Conservation (phyloP, 768 basidiomycete species). For the Asterophora parasitica region DNA sequence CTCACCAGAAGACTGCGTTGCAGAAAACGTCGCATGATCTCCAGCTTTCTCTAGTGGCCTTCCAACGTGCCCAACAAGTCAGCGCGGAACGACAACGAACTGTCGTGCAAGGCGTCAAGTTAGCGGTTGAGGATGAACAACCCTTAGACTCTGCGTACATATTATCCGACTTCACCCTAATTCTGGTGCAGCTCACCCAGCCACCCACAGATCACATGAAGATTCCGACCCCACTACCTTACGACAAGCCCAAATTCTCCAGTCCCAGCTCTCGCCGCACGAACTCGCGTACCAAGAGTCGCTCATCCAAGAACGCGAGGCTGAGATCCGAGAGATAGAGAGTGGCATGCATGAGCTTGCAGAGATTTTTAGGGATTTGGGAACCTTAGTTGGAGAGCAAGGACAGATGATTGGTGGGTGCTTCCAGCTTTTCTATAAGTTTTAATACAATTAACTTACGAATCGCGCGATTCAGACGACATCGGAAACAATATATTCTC, state of each 20-base stretch:
- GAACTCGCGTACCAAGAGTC: constrained; percentile 97
- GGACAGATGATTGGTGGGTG: constrained; percentile 89
- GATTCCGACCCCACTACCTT: constrained; percentile 46
- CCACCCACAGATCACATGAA: constrained; percentile 26
- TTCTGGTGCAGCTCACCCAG: background rate
- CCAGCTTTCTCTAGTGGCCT: constrained; percentile 82
- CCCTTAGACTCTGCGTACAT: constrained; percentile 24
- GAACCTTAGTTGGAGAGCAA: constrained; percentile 91
- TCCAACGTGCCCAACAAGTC: constrained; percentile 87
- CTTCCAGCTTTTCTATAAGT: background rate
- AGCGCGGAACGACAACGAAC: constrained; percentile 88
- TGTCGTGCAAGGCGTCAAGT: constrained; percentile 81
- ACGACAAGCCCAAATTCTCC: constrained; percentile 65
- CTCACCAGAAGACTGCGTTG: constrained; percentile 75
- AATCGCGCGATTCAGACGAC: constrained; percentile 58
- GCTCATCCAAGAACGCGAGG: constrained; percentile 89
- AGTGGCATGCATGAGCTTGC: constrained; percentile 92
- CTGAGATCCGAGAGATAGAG: constrained; percentile 95
- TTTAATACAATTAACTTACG: background rate
- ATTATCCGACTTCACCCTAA: constrained; percentile 2
- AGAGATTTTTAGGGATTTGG: constrained; percentile 95
- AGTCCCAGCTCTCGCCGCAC: constrained; percentile 76
- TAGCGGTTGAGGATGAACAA: constrained; percentile 75
- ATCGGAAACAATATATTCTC: constrained; percentile 92
- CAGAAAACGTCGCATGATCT: constrained; percentile 94